phyloP scores from a whole-genome alignment of 106 monocot species.

The Dactylorhiza incarnata region DNA sequence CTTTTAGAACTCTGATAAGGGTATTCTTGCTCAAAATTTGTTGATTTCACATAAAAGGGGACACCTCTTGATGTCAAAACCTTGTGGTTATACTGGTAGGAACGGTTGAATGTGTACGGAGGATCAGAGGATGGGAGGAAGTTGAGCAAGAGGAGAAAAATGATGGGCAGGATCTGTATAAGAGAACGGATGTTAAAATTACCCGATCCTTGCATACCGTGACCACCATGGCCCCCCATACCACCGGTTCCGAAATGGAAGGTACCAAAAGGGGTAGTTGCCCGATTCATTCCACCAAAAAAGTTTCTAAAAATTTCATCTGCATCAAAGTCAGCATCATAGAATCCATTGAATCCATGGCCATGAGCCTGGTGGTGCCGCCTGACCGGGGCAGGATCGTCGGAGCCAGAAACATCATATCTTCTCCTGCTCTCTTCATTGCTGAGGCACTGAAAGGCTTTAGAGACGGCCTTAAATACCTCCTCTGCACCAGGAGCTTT shows the following conservation, averaged over 20 bases:
- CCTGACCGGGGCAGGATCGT: conserved; percentile 44
- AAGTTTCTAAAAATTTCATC: conserved; percentile 98
- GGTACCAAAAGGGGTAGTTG: conserved; percentile 48
- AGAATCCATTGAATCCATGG: conserved; percentile 57
- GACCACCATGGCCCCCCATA: conserved; percentile 23
- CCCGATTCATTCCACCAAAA: conserved; percentile 42
- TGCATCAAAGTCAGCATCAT: conserved; percentile 78
- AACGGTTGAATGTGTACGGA: too few species aligned
- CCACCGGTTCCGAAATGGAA: conserved; percentile 77
- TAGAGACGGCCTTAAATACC: conserved; percentile 90
- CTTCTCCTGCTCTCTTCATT: conserved; percentile 67
- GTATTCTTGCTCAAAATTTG: conserved; percentile 73
- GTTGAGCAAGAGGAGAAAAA: too few species aligned
- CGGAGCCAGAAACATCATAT: conserved; percentile 81
- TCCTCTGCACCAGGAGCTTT: conserved; percentile 91
- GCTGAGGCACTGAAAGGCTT: conserved; percentile 93
- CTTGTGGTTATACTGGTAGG: conserved; percentile 51
- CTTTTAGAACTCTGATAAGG: conserved; percentile 55
- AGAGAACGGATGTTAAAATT: conserved; percentile 34
- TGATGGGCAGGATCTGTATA: conserved; percentile 33
- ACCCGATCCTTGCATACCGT: conserved; percentile 33
- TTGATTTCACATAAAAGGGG: conserved; percentile 65
- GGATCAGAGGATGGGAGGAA: too few species aligned
- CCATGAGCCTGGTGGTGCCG: conserved; percentile 9
- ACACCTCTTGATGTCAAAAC: conserved; percentile 63